Conservation (phyloP, 441 rosid species). For the Pelargonium myrrhifolium region DNA sequence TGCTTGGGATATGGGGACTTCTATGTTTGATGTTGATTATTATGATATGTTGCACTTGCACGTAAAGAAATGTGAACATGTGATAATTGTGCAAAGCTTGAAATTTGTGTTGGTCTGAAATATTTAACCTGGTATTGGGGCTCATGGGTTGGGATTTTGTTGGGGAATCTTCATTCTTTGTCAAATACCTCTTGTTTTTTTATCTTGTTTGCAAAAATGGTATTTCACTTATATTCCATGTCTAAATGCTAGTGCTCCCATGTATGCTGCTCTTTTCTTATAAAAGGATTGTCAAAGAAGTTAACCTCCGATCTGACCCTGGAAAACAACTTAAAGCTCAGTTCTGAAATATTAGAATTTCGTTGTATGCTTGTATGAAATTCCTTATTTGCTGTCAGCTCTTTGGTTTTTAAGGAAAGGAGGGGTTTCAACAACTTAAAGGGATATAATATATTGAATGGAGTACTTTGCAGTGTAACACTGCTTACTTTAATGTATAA, state of each 20-base stretch:
- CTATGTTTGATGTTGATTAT: not conserved
- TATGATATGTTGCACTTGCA: not conserved
- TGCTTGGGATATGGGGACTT: slow-evolving; percentile 9
- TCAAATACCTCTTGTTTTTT: not conserved
- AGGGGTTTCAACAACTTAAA: not conserved
- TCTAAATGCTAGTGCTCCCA: not conserved
- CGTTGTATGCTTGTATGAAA: no score
- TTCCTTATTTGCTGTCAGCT: not conserved
- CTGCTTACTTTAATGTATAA: not conserved
- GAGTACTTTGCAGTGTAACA: not conserved
- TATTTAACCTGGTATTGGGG: not conserved
- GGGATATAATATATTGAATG: not conserved
- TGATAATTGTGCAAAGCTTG: no score
- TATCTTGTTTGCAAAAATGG: not conserved
- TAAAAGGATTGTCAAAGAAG: no score
- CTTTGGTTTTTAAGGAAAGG: not conserved
- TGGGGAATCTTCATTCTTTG: not conserved
- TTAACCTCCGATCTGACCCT: not conserved
- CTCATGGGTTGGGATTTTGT: not conserved
- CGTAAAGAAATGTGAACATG: not conserved
- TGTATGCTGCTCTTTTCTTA: not conserved
- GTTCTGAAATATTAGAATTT: no score
- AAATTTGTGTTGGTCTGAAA: not conserved
- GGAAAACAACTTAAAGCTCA: not conserved
- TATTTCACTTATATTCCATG: not conserved